phyloP scores from a whole-genome alignment of 148 eudicot genomes.

The Camellia sinensis region DNA sequence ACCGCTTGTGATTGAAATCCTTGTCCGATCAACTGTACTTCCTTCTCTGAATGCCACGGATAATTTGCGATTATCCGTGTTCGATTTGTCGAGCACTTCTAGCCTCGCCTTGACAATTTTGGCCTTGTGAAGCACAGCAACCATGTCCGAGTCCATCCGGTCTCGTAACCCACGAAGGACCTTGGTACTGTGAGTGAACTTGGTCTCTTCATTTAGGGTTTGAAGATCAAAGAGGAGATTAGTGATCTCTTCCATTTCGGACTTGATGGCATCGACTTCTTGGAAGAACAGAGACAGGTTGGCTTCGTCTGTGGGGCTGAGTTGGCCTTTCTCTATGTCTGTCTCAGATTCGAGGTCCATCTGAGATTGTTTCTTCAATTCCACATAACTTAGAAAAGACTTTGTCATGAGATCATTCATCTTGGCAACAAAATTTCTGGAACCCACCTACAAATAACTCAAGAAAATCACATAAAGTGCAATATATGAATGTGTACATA shows the following conservation, averaged over 20 bases:
- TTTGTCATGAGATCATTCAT: constrained; percentile 93
- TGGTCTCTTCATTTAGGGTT: constrained; percentile 65
- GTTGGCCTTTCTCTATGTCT: constrained; percentile 41
- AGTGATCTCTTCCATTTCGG: constrained; percentile 61
- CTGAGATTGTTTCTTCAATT: constrained; percentile 76
- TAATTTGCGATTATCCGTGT: constrained; percentile 33
- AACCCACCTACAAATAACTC: constrained; percentile 27
- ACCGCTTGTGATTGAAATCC: constrained; percentile 61
- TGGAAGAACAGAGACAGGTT: constrained; percentile 66
- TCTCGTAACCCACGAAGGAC: constrained; percentile 67
- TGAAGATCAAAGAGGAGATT: constrained; percentile 69
- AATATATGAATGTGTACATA: neutral
- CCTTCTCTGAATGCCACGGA: constrained; percentile 39
- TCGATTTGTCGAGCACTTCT: constrained; percentile 55
- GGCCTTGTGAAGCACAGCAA: constrained; percentile 60
- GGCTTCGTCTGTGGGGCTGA: constrained; percentile 45
- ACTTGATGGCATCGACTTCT: constrained; percentile 55
- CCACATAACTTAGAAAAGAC: constrained; percentile 78
- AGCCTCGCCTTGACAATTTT: constrained; percentile 49
- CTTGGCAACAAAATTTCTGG: constrained; percentile 20
- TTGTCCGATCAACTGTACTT: constrained; percentile 57
- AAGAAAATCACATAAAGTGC: neutral
- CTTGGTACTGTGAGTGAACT: constrained; percentile 60
- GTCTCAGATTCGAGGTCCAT: constrained; percentile 42
- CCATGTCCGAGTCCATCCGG: constrained; percentile 74